A percentile compares a stretch with the other conserved stretches of the same genome.
These are phyloP conservation scores for Tylopilus cervinicoccineus DNA, from an alignment of 768 basidiomycete genomes.

Conservation along the genomic window DNA sequence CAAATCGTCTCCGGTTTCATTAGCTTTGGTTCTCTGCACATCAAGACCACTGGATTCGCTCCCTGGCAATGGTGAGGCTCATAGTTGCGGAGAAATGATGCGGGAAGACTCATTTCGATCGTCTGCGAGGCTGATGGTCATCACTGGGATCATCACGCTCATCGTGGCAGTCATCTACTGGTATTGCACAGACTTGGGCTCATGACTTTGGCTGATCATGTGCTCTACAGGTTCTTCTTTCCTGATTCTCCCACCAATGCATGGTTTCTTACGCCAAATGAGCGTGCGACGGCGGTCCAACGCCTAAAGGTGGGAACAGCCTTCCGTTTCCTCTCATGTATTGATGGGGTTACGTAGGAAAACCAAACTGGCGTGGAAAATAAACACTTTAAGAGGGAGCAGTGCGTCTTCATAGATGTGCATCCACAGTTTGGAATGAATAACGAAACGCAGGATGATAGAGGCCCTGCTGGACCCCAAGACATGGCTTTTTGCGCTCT, in stretches of 20 bases:
- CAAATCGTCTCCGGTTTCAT: conserved; percentile 69
- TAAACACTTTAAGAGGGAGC: conserved; percentile 75
- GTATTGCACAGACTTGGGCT: conserved; percentile 27
- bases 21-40: conserved; percentile 64
- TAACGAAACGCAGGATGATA: conserved; percentile 44
- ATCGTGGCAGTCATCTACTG: conserved; percentile 50
- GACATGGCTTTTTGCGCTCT: conserved; percentile 74
- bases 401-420: conserved; percentile 43
- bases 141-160: conserved; percentile 60
- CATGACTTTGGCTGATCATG: neutral
- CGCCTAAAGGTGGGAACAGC: conserved; percentile 59
- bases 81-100: neutral
- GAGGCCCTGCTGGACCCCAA: conserved; percentile 68
- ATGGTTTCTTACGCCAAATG: conserved; percentile 67
- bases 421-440: neutral
- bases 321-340: too few relatives aligned
- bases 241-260: conserved; percentile 73
- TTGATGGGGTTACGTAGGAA: conserved; percentile 33
- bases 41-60: conserved; percentile 49
- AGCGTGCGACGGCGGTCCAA: conserved; percentile 57
- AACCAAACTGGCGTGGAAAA: conserved; percentile 84
- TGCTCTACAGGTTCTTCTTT: conserved; percentile 51
- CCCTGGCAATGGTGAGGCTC: conserved; percentile 66
- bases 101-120: neutral
- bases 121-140: conserved; percentile 57